Conservation (phyloP, 257 asterid species). For the Salvia rosmarinus region DNA sequence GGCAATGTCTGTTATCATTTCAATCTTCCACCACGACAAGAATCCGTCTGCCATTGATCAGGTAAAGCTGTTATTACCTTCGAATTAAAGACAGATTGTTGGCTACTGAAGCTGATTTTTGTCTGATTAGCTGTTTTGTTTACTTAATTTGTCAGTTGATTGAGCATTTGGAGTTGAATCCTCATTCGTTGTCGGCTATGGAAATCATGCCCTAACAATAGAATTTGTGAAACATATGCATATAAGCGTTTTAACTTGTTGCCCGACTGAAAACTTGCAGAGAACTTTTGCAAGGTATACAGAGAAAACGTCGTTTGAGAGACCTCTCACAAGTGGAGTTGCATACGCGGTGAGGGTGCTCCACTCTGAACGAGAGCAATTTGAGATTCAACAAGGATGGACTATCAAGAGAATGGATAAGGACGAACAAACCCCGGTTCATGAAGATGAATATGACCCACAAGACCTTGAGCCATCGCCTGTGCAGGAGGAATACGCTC, state of each 20-base stretch:
- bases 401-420: conserved; percentile 87
- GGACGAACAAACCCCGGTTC: conserved; percentile 83
- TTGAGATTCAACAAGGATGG: conserved; percentile 91
- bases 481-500: conserved; percentile 88
- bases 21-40: conserved; percentile 89
- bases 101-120: no score
- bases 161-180: neutral
- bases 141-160: neutral
- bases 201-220: neutral
- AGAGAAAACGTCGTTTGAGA: conserved; percentile 88
- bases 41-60: conserved; percentile 92
- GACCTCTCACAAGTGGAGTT: conserved; percentile 98
- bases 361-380: conserved; percentile 71
- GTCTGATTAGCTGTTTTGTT: neutral
- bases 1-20: conserved; percentile 92
- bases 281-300: conserved; percentile 81
- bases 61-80: conserved; percentile 46
- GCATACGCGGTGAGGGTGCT: conserved; percentile 97
- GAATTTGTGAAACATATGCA: neutral
- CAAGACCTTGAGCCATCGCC: conserved; percentile 81
- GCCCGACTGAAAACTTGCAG: conserved; percentile 45
- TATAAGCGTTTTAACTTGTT: conserved; percentile 10
- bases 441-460: conserved; percentile 76
- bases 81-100: no score
- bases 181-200: neutral